These are phyloP conservation scores for Aaosphaeria pasadenensis DNA, from an alignment of 2,329 filamentous ascomycete genomes.

Conservation along the genomic window DNA sequence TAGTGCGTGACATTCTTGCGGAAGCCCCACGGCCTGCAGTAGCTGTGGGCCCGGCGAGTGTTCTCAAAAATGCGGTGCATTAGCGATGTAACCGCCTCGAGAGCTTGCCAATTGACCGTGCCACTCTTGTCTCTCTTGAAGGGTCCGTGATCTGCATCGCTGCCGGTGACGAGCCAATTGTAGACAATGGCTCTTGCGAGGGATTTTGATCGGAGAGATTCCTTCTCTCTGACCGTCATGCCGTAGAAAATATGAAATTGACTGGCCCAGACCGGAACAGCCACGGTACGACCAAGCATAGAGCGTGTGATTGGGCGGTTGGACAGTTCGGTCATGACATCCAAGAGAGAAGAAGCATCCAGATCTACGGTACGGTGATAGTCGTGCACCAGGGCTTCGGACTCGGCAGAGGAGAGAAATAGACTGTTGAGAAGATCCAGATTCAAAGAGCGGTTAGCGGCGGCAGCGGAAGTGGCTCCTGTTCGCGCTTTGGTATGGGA, in stretches of 20 bases:
- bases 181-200: slow-evolving; percentile 18
- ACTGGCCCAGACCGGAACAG: slow-evolving; percentile 15
- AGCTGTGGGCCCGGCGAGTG: slow-evolving; percentile 1
- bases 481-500: slow-evolving; percentile 1
- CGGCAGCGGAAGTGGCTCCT: neutral
- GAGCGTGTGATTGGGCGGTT: slow-evolving; percentile 15
- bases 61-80: slow-evolving; percentile 16
- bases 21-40: slow-evolving; percentile 10
- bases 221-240: slow-evolving; percentile 13
- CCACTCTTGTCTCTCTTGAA: slow-evolving; percentile 13
- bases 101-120: slow-evolving; percentile 13
- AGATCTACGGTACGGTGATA: slow-evolving; percentile 9
- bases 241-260: slow-evolving; percentile 20
- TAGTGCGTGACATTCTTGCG: slow-evolving; percentile 9
- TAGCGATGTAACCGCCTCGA: slow-evolving; percentile 18
- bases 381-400: slow-evolving; percentile 16
- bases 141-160: slow-evolving; percentile 15
- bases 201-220: slow-evolving; percentile 10
- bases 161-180: slow-evolving; percentile 15
- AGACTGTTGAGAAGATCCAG: slow-evolving; percentile 11
- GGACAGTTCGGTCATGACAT: slow-evolving; percentile 2
- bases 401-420: slow-evolving; percentile 1
- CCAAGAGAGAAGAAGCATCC: slow-evolving; percentile 9
- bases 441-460: slow-evolving; percentile 9
- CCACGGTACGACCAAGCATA: slow-evolving; percentile 6